These are phyloP conservation scores for Cordyceps cicadae DNA, from an alignment of 2,329 filamentous ascomycete species.

Conservation along the genomic window DNA sequence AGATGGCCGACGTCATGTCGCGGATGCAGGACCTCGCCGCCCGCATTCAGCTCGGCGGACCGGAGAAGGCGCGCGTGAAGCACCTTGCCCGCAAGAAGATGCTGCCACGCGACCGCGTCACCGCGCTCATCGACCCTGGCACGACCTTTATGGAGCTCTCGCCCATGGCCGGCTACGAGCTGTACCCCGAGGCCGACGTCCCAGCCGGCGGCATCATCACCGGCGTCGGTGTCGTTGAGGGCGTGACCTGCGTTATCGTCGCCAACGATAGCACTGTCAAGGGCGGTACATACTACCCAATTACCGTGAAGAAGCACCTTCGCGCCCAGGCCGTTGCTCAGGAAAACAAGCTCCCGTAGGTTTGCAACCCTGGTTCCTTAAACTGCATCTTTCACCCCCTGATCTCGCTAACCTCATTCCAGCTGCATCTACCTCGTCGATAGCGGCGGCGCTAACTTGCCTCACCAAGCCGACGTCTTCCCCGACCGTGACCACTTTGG, in stretches of 20 bases:
- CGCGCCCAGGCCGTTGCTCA: conserved; percentile 84
- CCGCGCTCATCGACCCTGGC: conserved; percentile 78
- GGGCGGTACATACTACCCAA: conserved; percentile 92
- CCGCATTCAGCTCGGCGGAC: conserved; percentile 66
- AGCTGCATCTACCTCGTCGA: conserved; percentile 93
- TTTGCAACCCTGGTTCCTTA: conserved; percentile 6
- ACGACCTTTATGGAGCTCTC: conserved; percentile 91
- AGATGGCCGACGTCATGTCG: conserved; percentile 67
- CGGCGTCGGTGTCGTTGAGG: conserved; percentile 81
- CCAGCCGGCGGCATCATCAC: conserved; percentile 89
- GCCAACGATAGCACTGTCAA: conserved; percentile 97
- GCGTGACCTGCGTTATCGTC: conserved; percentile 85
- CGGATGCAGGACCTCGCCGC: conserved; percentile 62
- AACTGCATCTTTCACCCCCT: not conserved
- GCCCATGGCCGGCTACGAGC: conserved; percentile 74
- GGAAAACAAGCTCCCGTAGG: conserved; percentile 68
- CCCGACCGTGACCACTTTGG: conserved; percentile 93
- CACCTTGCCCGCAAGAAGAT: conserved; percentile 86
- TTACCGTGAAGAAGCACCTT: conserved; percentile 96
- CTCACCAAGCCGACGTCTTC: conserved; percentile 92
- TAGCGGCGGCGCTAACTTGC: conserved; percentile 89
- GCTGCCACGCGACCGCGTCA: conserved; percentile 82
- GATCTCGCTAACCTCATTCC: not conserved
- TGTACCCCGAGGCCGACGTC: conserved; percentile 82
- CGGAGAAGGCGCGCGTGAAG: conserved; percentile 76